Percentiles rank a stretch among this genome's conserved stretches.
Evolutionary conservation across 305 asterid species (phyloP).

Genomic region (Fraxinus baroniana): DNA sequence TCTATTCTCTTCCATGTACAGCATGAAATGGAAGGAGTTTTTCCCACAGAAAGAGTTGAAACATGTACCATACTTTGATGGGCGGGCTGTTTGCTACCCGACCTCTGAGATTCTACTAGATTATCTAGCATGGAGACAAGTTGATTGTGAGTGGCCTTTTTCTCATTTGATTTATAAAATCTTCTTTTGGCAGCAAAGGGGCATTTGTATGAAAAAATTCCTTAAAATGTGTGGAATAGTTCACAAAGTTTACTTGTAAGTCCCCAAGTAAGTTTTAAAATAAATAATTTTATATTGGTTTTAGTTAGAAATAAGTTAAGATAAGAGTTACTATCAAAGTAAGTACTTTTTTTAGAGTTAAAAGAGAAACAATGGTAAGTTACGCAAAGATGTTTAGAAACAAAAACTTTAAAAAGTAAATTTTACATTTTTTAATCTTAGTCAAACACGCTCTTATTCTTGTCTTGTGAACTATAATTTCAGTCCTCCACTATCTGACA

Average conservation of each 20-base stretch:
- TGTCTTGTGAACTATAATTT: neutral
- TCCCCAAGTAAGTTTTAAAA: neutral
- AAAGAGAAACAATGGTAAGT: neutral
- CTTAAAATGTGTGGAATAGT: neutral
- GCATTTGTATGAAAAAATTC: neutral
- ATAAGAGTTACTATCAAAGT: neutral
- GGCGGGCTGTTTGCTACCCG: conserved; percentile 81
- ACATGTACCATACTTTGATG: conserved; percentile 70
- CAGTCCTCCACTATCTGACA: neutral
- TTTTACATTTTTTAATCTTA: neutral
- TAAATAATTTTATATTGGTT: neutral
- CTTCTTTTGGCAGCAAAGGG: neutral
- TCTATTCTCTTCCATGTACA: conserved; percentile 65
- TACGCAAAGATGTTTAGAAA: neutral
- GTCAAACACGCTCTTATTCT: neutral
- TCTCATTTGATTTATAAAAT: conserved; percentile 7
- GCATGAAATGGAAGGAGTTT: conserved; percentile 64
- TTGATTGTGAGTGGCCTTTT: conserved; percentile 53
- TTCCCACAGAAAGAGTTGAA: conserved; percentile 59
- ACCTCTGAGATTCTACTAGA: conserved; percentile 62
- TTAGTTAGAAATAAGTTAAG: neutral
- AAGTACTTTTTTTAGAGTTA: conserved; percentile 1
- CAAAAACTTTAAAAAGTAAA: neutral
- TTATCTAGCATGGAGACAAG: conserved; percentile 91
- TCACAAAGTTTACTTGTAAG: neutral